A percentile compares a stretch with the other conserved stretches of the same genome.
These are phyloP conservation scores for Penicillium nordicum DNA, from an alignment of 2,329 filamentous ascomycete genomes.

Conservation along the genomic window DNA sequence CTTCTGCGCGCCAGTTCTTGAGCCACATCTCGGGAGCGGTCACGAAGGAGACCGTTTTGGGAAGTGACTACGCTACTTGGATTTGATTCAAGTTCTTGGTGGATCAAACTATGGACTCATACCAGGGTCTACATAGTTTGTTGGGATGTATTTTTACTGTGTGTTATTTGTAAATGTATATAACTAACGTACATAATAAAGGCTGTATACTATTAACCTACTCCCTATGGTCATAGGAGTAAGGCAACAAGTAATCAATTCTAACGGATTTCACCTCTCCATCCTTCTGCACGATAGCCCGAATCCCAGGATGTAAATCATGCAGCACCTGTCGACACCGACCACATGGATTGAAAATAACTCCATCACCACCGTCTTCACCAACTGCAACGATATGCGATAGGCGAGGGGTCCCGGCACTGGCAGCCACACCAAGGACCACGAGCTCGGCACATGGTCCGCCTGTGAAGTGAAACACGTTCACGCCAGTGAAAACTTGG, in stretches of 20 bases:
- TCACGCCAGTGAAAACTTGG: constrained; percentile 22
- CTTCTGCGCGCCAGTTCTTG: constrained; percentile 19
- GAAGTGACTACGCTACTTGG: constrained; percentile 21
- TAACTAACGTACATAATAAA: neutral
- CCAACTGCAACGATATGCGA: constrained; percentile 27
- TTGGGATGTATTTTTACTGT: neutral
- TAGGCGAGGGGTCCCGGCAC: constrained; percentile 18
- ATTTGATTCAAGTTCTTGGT: constrained; percentile 17
- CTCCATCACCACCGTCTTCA: constrained; percentile 16
- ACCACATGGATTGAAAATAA: constrained; percentile 27
- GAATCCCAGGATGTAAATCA: constrained; percentile 27
- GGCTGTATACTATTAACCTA: neutral
- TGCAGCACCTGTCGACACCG: constrained; percentile 28
- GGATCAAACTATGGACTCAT: neutral
- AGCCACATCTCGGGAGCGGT: constrained; percentile 24
- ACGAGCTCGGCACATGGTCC: constrained; percentile 32
- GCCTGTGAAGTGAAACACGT: constrained; percentile 28
- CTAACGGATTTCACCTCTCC: neutral
- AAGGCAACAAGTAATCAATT: constrained; percentile 2
- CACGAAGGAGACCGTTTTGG: constrained; percentile 25
- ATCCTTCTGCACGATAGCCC: constrained; percentile 19
- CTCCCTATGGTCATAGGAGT: neutral
- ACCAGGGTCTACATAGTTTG: neutral
- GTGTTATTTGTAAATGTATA: neutral
- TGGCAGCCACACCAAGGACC: constrained; percentile 26